phyloP scores from a whole-genome alignment of 352 stramenopile species.

The Globisporangium paroecandrum region DNA sequence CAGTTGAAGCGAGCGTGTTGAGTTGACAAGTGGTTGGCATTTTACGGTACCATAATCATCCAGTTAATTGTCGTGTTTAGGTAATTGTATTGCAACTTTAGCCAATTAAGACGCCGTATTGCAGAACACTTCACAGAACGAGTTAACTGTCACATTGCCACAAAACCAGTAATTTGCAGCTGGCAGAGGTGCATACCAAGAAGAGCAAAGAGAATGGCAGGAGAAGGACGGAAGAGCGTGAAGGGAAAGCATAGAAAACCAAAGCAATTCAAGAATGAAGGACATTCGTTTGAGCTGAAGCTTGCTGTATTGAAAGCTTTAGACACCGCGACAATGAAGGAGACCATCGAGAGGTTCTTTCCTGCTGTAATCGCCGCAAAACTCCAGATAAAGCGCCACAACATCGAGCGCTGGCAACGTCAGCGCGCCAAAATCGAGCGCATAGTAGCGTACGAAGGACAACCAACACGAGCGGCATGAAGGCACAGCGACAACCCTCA shows the following conservation, averaged over 20 bases:
- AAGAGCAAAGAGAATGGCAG: not conserved
- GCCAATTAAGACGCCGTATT: too few species aligned
- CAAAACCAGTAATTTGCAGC: not conserved
- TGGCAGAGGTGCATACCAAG: not conserved
- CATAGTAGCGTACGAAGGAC: not conserved
- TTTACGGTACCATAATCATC: too few species aligned
- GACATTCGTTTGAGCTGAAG: slow-evolving; percentile 8
- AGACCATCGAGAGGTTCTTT: not conserved
- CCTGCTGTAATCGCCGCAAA: not conserved
- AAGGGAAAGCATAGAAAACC: slow-evolving; percentile 2
- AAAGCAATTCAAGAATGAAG: slow-evolving; percentile 5
- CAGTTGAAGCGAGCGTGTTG: too few species aligned
- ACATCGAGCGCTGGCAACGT: not conserved
- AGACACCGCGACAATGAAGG: not conserved
- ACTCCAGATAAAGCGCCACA: not conserved
- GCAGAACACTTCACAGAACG: not conserved
- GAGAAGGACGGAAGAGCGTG: not conserved
- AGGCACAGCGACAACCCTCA: not conserved
- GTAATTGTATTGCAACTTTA: too few species aligned
- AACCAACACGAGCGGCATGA: not conserved
- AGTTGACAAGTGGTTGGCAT: too few species aligned
- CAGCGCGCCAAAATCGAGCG: slow-evolving; percentile 1
- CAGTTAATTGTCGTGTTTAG: too few species aligned
- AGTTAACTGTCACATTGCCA: slow-evolving; percentile 2
- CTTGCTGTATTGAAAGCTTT: slow-evolving; percentile 1